These are phyloP conservation scores for Tetradesmus obliquus DNA, from an alignment of 139 green algal genomes.

Conservation along the genomic window DNA sequence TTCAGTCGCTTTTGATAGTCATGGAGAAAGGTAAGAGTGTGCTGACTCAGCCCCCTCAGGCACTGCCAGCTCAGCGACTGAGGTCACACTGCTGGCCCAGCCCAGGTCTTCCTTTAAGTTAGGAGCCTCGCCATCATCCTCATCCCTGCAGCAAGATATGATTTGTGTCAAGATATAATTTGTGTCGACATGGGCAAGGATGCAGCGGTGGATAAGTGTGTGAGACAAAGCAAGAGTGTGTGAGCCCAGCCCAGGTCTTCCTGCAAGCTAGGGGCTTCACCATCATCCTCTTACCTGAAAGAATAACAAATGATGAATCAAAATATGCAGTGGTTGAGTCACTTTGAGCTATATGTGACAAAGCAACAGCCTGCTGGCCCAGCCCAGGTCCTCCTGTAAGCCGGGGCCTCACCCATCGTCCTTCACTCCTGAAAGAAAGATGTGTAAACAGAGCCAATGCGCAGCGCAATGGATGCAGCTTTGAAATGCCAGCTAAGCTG, in stretches of 20 bases:
- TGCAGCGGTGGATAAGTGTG: too few species aligned
- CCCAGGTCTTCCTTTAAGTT: constrained; percentile 39
- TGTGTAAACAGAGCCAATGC: too few species aligned
- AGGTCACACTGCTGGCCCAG: background rate
- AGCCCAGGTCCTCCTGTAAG: background rate
- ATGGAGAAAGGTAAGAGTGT: too few species aligned
- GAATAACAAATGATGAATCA: background rate
- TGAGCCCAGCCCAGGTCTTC: background rate
- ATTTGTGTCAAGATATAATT: background rate
- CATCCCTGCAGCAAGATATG: background rate
- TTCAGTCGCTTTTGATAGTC: too few species aligned
- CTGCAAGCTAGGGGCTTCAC: background rate
- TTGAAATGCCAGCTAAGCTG: too few species aligned
- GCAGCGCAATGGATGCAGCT: too few species aligned
- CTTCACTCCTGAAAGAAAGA: background rate
- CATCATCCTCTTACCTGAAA: background rate
- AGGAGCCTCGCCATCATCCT: constrained; percentile 25
- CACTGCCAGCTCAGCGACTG: constrained; percentile 40
- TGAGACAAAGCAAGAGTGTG: background rate
- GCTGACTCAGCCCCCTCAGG: constrained; percentile 4
- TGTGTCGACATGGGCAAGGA: too few species aligned
- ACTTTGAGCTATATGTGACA: too few species aligned
- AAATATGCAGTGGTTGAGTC: too few species aligned
- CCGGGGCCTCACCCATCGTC: background rate
- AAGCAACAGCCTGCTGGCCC: too few species aligned